phyloP scores from a whole-genome alignment of 2,329 filamentous ascomycete genomes.

The Teratosphaeriaceae sp. region DNA sequence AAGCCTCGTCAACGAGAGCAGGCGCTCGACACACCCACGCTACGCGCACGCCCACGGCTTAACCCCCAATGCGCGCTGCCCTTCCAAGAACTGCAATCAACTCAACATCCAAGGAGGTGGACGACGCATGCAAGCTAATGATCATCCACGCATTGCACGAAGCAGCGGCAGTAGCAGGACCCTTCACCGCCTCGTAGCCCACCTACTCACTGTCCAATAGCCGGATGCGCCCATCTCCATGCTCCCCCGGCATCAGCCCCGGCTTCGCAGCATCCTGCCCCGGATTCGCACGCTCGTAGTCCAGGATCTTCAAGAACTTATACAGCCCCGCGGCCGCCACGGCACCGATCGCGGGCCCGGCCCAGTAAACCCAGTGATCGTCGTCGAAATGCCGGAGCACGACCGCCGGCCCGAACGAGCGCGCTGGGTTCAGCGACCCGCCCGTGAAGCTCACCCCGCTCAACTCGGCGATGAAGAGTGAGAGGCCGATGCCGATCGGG shows the following conservation, averaged over 20 bases:
- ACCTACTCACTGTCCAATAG: constrained; percentile 16
- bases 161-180: too few relatives aligned
- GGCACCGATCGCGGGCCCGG: constrained; percentile 9
- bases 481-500: constrained; percentile 63
- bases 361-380: constrained; percentile 40
- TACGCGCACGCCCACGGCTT: too few relatives aligned
- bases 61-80: too few relatives aligned
- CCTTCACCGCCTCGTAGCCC: background rate
- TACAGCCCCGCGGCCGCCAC: constrained; percentile 21
- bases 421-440: constrained; percentile 36
- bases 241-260: background rate
- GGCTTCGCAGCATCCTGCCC: constrained; percentile 15
- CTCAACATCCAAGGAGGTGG: too few relatives aligned
- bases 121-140: too few relatives aligned
- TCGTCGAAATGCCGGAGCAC: constrained; percentile 30
- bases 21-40: too few relatives aligned
- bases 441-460: constrained; percentile 39
- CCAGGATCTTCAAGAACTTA: constrained; percentile 20
- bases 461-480: constrained; percentile 58
- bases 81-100: too few relatives aligned
- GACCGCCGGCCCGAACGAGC: constrained; percentile 36
- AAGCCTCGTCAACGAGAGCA: too few relatives aligned
- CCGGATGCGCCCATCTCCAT: constrained; percentile 7
- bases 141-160: too few relatives aligned
- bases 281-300: constrained; percentile 23